Evolutionary conservation across 2,329 filamentous ascomycete species (phyloP).

Genomic region (Trichoderma koningiopsis): DNA sequence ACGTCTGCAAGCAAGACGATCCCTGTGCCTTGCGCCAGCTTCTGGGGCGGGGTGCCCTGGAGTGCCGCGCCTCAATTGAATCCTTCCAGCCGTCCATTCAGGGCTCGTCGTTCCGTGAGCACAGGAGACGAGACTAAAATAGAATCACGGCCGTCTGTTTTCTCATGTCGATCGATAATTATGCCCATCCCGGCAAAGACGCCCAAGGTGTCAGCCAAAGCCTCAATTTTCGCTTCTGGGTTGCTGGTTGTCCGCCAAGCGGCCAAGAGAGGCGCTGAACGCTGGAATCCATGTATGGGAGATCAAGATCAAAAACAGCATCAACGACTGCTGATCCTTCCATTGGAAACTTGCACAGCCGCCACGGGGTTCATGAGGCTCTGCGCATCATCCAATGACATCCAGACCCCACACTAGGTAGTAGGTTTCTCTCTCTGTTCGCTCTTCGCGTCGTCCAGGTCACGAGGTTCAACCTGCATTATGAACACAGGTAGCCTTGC

Average conservation of each 20-base stretch:
- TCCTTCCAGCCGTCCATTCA: background rate
- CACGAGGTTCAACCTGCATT: background rate
- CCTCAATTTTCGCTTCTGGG: background rate
- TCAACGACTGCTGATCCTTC: background rate
- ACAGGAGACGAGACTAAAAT: background rate
- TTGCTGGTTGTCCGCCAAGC: background rate
- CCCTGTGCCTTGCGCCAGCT: slow-evolving; percentile 7
- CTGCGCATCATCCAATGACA: background rate
- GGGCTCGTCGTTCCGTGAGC: background rate
- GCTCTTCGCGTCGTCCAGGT: background rate
- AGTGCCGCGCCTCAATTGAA: background rate
- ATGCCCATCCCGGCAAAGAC: background rate
- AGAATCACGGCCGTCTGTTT: background rate
- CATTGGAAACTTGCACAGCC: slow-evolving; percentile 19
- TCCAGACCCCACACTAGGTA: background rate
- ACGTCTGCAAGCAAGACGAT: background rate
- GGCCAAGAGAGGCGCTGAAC: background rate
- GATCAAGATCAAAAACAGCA: background rate
- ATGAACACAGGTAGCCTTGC: background rate
- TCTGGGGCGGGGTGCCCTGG: slow-evolving; percentile 7
- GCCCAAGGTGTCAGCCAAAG: background rate
- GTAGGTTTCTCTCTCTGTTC: background rate
- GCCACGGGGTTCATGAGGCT: slow-evolving; percentile 16
- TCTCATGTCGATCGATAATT: background rate
- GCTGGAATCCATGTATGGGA: background rate